These are phyloP conservation scores for Triangularia setosa DNA, from an alignment of 2,329 filamentous ascomycete species.

Conservation along the genomic window DNA sequence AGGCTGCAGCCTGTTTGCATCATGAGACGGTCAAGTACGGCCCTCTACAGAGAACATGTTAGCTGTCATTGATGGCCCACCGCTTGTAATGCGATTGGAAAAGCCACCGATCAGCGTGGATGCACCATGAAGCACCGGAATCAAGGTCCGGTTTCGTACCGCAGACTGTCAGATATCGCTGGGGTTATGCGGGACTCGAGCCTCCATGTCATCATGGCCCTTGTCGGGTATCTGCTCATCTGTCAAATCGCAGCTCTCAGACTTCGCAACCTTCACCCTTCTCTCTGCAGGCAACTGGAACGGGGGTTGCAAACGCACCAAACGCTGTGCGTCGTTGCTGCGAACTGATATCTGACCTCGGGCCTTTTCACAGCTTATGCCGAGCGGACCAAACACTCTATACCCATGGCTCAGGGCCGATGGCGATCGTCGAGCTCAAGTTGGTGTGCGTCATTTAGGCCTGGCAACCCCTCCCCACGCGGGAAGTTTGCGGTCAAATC, in stretches of 20 bases:
- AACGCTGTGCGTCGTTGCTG: neutral
- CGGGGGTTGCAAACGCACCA: neutral
- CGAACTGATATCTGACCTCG: neutral
- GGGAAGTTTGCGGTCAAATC: conserved; percentile 1
- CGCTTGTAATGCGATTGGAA: neutral
- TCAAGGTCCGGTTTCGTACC: neutral
- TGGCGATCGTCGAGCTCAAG: neutral
- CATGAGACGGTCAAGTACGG: neutral
- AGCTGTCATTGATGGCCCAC: neutral
- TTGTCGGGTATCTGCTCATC: neutral
- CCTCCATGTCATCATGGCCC: neutral
- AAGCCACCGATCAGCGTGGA: neutral
- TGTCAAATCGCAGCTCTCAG: neutral
- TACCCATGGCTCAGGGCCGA: neutral
- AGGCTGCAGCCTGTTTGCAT: neutral
- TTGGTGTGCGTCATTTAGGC: conserved; percentile 4
- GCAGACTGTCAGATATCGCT: neutral
- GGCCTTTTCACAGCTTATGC: neutral
- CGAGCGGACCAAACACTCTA: neutral
- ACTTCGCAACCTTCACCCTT: neutral
- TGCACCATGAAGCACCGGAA: neutral
- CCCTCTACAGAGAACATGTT: neutral
- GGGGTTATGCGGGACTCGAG: neutral
- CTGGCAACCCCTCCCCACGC: neutral
- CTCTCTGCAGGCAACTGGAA: neutral